Conservation (phyloP, 148 eudicot genomes). For the Bassia scoparia region DNA sequence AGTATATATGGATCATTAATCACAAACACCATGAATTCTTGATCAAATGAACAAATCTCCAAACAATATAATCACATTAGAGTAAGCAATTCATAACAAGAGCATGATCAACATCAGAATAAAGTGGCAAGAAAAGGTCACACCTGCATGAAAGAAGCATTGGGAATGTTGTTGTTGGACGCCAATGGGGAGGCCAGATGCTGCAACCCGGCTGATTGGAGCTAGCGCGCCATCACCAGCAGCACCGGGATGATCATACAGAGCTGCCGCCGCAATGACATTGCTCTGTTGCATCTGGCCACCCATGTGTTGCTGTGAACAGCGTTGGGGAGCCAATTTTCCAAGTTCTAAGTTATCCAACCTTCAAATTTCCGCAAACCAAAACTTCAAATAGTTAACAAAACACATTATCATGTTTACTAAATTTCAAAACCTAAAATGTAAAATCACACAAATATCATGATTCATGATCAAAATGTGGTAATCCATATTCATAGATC, state of each 20-base stretch:
- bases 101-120: not conserved
- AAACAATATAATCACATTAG: not conserved
- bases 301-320: constrained; percentile 99
- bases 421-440: constrained; percentile 1
- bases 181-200: constrained; percentile 99
- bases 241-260: constrained; percentile 77
- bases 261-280: constrained; percentile 80
- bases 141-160: constrained; percentile 91
- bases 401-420: not conserved
- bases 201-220: constrained; percentile 95
- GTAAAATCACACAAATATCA: no score
- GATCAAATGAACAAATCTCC: not conserved
- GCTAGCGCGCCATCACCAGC: constrained; percentile 94
- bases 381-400: not conserved
- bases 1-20: no score
- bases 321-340: constrained; percentile 99
- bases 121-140: not conserved
- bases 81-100: not conserved
- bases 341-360: constrained; percentile 44
- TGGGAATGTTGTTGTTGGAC: constrained; percentile 60
- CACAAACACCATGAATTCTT: not conserved
- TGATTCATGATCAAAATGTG: not conserved
- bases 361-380: constrained; percentile 17
- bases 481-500: not conserved
- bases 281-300: constrained; percentile 99